Conservation (phyloP, 371 early-diverging fungal genomes). For the Neoconidiobolus thromboides region DNA sequence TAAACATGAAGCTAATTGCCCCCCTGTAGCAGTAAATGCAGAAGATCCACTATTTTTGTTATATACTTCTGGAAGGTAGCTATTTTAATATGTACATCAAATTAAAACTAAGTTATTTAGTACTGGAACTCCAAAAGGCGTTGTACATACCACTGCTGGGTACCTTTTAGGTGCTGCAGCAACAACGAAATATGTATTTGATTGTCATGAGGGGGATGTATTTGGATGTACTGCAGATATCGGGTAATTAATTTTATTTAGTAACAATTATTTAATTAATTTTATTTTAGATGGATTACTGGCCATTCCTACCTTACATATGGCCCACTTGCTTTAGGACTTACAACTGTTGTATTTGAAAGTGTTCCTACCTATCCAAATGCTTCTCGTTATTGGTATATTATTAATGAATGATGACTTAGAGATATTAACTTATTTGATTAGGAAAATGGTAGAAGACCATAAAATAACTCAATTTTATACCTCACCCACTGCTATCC, state of each 20-base stretch:
- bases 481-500: constrained; percentile 96
- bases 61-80: constrained; percentile 67
- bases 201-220: constrained; percentile 64
- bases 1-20: constrained; percentile 49
- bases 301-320: constrained; percentile 84
- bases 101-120: constrained; percentile 13
- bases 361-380: constrained; percentile 70
- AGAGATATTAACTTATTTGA: no score
- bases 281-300: constrained; percentile 34
- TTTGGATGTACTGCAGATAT: constrained; percentile 69
- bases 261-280: neutral
- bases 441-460: constrained; percentile 39
- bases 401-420: no score
- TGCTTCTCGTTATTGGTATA: constrained; percentile 58
- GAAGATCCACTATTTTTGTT: constrained; percentile 94
- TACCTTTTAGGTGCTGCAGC: constrained; percentile 78
- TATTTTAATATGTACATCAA: neutral
- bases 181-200: constrained; percentile 83
- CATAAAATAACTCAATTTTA: constrained; percentile 92
- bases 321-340: constrained; percentile 81
- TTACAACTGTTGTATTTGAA: constrained; percentile 86
- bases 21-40: constrained; percentile 59
- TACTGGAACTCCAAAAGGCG: constrained; percentile 90
- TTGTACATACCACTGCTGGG: constrained; percentile 84
- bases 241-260: constrained; percentile 14